Conservation (phyloP, 2,329 filamentous ascomycete genomes). For the Lachnellula occidentalis region DNA sequence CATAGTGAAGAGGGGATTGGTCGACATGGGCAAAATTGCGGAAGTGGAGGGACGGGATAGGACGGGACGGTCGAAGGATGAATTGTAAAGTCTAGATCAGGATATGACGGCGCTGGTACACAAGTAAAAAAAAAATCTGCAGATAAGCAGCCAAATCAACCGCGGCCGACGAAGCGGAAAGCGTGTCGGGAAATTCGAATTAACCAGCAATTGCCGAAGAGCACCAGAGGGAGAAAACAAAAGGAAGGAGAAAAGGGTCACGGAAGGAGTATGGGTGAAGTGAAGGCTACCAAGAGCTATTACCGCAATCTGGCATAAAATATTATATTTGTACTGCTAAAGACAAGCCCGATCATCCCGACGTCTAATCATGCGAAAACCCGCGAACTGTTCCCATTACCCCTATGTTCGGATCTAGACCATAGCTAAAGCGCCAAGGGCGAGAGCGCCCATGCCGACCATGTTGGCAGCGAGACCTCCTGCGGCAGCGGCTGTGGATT, state of each 20-base stretch:
- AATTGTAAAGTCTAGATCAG: slow-evolving; percentile 14
- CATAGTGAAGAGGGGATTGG: slow-evolving; percentile 56
- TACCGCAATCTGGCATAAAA: no score
- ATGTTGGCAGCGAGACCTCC: not conserved
- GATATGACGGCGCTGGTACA: no score
- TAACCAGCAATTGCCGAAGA: no score
- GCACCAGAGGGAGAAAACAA: no score
- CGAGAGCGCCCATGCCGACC: not conserved
- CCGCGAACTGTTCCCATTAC: not conserved
- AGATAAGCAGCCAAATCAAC: not conserved
- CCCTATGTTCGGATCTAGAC: not conserved
- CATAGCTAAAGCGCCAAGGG: slow-evolving; percentile 3
- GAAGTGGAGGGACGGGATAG: slow-evolving; percentile 20
- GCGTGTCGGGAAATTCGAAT: no score
- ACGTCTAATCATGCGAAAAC: not conserved
- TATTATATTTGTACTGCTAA: no score
- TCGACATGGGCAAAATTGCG: slow-evolving; percentile 29
- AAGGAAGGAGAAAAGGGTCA: no score
- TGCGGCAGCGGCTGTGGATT: not conserved
- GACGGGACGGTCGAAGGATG: slow-evolving; percentile 20
- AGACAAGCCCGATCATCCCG: no score
- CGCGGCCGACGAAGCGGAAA: not conserved
- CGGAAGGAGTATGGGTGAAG: no score
- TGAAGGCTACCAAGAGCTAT: no score
- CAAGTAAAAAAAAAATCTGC: not conserved